Evolutionary conservation across 108 stramenopile genomes (phyloP), one percentile per base, ranked within the genome.

Genomic region (Stephanodiscus minutulus): DNA sequence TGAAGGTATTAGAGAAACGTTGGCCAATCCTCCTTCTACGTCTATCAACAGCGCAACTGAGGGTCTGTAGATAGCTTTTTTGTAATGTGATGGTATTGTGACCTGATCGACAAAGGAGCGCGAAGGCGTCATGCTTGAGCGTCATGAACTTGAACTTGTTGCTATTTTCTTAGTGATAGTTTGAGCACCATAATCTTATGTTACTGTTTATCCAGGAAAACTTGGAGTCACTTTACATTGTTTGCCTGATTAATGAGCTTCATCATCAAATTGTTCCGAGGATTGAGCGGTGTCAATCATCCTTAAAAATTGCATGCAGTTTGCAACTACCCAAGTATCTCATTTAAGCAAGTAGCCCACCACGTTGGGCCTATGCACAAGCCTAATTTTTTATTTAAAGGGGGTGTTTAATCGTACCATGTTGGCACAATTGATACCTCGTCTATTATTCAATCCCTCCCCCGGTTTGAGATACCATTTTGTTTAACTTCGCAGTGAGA

Each of bases 1-100:
- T 52, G 74, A 61, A 28, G 62, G 37, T 44, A 75, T 75, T 48
- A 75, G 62, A 39, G 36, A 27, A 22, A 70, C 74, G 29, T 54
- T 75, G 47, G 46, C 28, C n/a, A 50, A 49, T 49, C 46, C 60
- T 82, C 84, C 59, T 35, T 60, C 36, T 39, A 43, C 18, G 29
- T 29, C 55, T 29, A 33, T 29, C 55, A 28, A 28, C 31, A 15
- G 27, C 29, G 9, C 28, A 56, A 56, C 17, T 56, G 17, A 56
- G 4, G 27, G 22, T 53, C 25, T 11, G 13, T 44, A 41, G 43
- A 44, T 44, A 12, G 39, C 15, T 15, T 44, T 15, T 44, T 44
- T 33, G 31, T n/a, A n/a, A n/a, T n/a, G n/a, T n/a, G n/a, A n/a
- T n/a, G n/a, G n/a, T n/a, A n/a, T n/a, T n/a, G n/a, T 33, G 2